Base-by-base conservation (phyloP, 106 monocot species). In the Vanilla planifolia region DNA sequence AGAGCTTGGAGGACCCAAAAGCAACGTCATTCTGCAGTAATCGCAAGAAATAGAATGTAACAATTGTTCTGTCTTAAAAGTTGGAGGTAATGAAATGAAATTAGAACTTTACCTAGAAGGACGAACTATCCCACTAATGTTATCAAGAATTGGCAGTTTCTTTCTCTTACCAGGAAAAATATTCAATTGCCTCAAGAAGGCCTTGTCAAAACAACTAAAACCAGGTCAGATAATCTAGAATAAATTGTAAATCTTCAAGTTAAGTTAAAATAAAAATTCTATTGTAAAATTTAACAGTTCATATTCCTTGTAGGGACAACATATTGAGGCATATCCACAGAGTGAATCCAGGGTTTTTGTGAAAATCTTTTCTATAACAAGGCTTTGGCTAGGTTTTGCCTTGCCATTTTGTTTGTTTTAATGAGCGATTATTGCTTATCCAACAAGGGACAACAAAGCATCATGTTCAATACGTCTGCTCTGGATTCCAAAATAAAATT, bases 1-100 rank as follows among this genome's bases (percentile, higher is more conserved):
- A 33, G 96, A 98, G 53, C 96, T 85, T 67, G 96, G 96, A 60
- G 96, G 96, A 35, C 96, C 96, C 81, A 98, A 65, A 26, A 98
- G 81, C 62, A 98, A 72, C 48, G 96, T 98, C 88, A 98, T 88
- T 69, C 96, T 98, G 81, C 48, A 67, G 66, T 8, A 64, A 52
- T 26, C 13, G 17, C 10, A 53, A 64, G 62, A 35, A 52, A 27
- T 13, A 60, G n/a, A 6, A 76, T 24, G 16, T 22, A 33, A 35
- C 6, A n/a, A 42, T 5, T 10, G 41, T 19, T 24, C 37, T 8
- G 20, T 58, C 27, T 33, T 23, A 19, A 6, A 67, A 37, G 4
- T 2, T 41, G 52, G 26, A 14, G 28, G 33, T 1, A 39, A 33
- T 21, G 16, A 5, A 57, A 13, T 50, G 10, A 20, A 33, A 28